These are phyloP conservation scores for Collybia sordida DNA, from an alignment of 768 basidiomycete species.

Conservation along the genomic window DNA sequence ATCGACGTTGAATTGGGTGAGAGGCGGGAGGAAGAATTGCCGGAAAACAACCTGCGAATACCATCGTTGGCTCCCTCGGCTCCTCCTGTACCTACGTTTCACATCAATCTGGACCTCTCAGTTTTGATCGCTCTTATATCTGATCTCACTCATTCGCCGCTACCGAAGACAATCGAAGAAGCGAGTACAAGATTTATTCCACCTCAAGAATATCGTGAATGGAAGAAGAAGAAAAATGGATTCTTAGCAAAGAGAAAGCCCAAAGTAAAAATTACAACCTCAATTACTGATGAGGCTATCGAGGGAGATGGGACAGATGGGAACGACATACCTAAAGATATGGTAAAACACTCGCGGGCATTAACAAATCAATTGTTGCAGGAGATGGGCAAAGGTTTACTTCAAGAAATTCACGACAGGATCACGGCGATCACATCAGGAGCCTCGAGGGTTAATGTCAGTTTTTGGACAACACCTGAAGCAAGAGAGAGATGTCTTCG, in stretches of 20 bases:
- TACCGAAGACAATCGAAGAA: constrained; percentile 57
- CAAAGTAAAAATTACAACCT: constrained; percentile 2
- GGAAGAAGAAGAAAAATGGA: constrained; percentile 47
- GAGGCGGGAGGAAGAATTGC: constrained; percentile 28
- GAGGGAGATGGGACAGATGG: constrained; percentile 24
- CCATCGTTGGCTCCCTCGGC: constrained; percentile 9
- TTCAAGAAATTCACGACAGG: constrained; percentile 62
- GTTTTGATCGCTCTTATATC: constrained; percentile 82
- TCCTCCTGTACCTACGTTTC: constrained; percentile 46
- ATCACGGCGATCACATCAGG: constrained; percentile 23
- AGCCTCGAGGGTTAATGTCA: constrained; percentile 26
- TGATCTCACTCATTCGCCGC: constrained; percentile 72
- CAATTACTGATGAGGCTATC: constrained; percentile 8
- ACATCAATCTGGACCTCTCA: constrained; percentile 82
- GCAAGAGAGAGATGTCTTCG: constrained; percentile 69
- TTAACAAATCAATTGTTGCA: constrained; percentile 71
- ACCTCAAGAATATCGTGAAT: constrained; percentile 53
- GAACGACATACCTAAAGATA: constrained; percentile 32
- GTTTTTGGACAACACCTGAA: constrained; percentile 83
- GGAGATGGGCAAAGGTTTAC: constrained; percentile 64
- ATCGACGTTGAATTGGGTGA: constrained; percentile 70
- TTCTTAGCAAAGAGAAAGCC: constrained; percentile 16
- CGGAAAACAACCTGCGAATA: constrained; percentile 5
- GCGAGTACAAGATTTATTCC: constrained; percentile 67
- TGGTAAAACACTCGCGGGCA: constrained; percentile 63